Evolutionary conservation across 2,329 filamentous ascomycete genomes (phyloP).

Genomic region (Epichloe hybrida): DNA sequence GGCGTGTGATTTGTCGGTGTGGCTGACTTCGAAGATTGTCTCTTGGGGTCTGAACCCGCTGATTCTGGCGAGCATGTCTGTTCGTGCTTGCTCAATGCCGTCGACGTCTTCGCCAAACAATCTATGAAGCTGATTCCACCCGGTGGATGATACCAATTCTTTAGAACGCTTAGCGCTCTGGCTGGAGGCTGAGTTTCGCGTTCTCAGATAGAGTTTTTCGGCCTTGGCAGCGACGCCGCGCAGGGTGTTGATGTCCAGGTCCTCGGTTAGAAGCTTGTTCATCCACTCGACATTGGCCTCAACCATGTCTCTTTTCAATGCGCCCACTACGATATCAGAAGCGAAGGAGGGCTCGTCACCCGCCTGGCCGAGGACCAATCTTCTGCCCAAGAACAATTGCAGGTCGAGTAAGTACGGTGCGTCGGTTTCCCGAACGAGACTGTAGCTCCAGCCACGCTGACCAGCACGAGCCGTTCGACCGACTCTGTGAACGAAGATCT

Average conservation of each 20-base stretch:
- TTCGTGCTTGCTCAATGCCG: conserved; percentile 55
- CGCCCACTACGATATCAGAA: conserved; percentile 72
- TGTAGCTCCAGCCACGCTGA: conserved; percentile 88
- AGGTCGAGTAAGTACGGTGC: conserved; percentile 86
- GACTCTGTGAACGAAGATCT: conserved; percentile 92
- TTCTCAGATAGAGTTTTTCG: conserved; percentile 83
- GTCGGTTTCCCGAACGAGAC: conserved; percentile 75
- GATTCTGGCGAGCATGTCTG: conserved; percentile 78
- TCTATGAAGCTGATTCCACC: conserved; percentile 63
- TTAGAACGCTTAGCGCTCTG: conserved; percentile 85
- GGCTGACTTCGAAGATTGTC: conserved; percentile 91
- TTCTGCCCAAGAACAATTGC: conserved; percentile 85
- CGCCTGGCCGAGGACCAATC: conserved; percentile 61
- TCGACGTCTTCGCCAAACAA: conserved; percentile 63
- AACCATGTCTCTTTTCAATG: conserved; percentile 57
- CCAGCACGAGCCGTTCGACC: conserved; percentile 92
- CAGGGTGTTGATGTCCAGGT: conserved; percentile 58
- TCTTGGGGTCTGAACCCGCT: conserved; percentile 81
- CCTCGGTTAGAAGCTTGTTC: conserved; percentile 62
- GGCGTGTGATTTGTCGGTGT: conserved; percentile 49
- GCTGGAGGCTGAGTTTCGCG: conserved; percentile 75
- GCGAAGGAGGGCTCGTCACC: conserved; percentile 54
- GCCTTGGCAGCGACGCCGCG: conserved; percentile 69
- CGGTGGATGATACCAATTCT: conserved; percentile 55
- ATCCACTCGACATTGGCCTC: conserved; percentile 72